A percentile compares a stretch with the other conserved stretches of the same genome.
These are phyloP conservation scores for Haplosporangium sp. DNA, from an alignment of 371 early-diverging fungal species.

Conservation along the genomic window DNA sequence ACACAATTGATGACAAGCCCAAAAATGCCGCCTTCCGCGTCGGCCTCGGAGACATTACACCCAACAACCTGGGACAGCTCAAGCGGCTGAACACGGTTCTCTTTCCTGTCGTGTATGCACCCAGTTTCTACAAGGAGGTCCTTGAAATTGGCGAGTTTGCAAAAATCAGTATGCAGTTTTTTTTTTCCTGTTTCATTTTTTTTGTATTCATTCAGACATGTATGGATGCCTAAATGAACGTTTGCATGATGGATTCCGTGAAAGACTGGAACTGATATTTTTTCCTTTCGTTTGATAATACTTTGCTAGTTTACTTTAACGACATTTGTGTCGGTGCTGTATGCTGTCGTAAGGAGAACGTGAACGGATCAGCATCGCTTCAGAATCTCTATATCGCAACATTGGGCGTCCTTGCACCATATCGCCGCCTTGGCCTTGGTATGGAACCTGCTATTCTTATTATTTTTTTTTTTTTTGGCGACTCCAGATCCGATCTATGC, in stretches of 20 bases:
- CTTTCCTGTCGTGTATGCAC: conserved; percentile 90
- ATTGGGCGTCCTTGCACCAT: conserved; percentile 90
- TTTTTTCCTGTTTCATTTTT: not conserved
- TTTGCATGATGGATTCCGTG: not conserved
- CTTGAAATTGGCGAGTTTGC: conserved; percentile 77
- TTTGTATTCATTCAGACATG: not conserved
- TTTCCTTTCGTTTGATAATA: not conserved
- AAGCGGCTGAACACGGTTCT: conserved; percentile 81
- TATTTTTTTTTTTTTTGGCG: not conserved
- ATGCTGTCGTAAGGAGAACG: conserved; percentile 81
- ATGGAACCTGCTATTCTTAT: conserved; percentile 8
- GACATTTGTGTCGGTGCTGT: conserved; percentile 88
- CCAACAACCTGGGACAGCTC: conserved; percentile 76
- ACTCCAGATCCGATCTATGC: not conserved
- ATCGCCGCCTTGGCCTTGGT: conserved; percentile 88
- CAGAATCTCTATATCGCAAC: conserved; percentile 92
- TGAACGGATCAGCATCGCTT: conserved; percentile 43
- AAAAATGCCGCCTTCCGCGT: conserved; percentile 54
- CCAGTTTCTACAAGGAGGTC: conserved; percentile 84
- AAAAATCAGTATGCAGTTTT: conserved; percentile 67
- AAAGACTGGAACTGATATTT: not conserved
- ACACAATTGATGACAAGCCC: conserved; percentile 17
- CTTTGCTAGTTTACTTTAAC: conserved; percentile 73
- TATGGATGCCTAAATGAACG: too few relatives aligned
- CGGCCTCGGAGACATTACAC: conserved; percentile 73